Percentiles rank a stretch among this genome's conserved stretches.
phyloP scores from a whole-genome alignment of 192 early-diverging fungal genomes.

The Podila minutissima region DNA sequence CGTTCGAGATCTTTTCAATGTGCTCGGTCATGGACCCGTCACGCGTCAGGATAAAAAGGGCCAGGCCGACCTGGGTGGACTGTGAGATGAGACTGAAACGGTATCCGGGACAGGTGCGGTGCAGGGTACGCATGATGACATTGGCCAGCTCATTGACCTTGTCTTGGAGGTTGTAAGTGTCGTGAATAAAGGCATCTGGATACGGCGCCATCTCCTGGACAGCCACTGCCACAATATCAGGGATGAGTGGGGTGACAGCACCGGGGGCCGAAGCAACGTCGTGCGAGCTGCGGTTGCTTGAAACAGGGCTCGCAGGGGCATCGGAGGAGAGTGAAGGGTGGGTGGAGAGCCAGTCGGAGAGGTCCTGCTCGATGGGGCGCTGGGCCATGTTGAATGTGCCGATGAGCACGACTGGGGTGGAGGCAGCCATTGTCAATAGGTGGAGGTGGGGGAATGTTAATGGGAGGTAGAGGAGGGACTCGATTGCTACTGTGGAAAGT shows the following conservation, averaged over 20 bases:
- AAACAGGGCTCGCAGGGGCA: conserved; percentile 22
- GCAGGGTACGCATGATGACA: conserved; percentile 37
- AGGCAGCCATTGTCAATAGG: neutral
- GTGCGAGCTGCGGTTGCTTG: neutral
- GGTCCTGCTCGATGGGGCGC: conserved; percentile 41
- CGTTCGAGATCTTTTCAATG: conserved; percentile 31
- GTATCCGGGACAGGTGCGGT: conserved; percentile 35
- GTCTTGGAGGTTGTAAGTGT: conserved; percentile 14
- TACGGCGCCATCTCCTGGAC: conserved; percentile 54
- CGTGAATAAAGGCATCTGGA: conserved; percentile 47
- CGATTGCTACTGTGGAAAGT: too few relatives aligned
- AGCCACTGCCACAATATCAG: conserved; percentile 56
- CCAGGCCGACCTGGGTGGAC: conserved; percentile 37
- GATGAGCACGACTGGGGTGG: conserved; percentile 43
- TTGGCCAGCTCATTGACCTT: conserved; percentile 32
- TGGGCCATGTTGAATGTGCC: conserved; percentile 57
- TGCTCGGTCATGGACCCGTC: conserved; percentile 35
- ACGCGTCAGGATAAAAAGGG: conserved; percentile 47
- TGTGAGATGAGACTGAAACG: conserved; percentile 39
- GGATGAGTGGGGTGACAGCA: conserved; percentile 23
- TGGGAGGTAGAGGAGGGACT: neutral
- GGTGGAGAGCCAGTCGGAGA: conserved; percentile 51
- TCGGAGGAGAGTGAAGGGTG: conserved; percentile 22
- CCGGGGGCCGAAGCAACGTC: neutral
- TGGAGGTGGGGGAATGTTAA: neutral